Percentiles rank a stretch among this genome's conserved stretches.
These are phyloP conservation scores for Kazachstania sp. DNA, from an alignment of 1,139 yeast genomes.

Conservation along the genomic window DNA sequence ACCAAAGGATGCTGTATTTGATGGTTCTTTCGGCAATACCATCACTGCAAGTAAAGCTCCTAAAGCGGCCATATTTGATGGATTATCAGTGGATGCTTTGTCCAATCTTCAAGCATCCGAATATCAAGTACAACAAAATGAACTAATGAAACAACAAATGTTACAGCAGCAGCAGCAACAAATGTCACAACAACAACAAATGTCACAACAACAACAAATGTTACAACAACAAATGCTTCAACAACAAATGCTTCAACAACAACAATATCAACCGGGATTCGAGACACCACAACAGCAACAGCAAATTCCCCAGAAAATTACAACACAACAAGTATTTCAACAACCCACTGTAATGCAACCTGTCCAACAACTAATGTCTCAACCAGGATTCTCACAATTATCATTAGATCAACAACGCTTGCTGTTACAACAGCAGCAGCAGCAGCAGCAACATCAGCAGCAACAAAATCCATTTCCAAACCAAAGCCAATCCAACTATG, in stretches of 20 bases:
- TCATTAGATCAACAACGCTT: background rate
- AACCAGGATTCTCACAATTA: background rate
- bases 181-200: conserved; percentile 12
- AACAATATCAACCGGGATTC: background rate
- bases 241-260: conserved; percentile 4
- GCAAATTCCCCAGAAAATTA: background rate
- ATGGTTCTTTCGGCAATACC: conserved; percentile 9
- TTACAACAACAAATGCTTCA: conserved; percentile 8
- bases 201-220: conserved; percentile 12
- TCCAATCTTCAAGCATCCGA: conserved; percentile 7
- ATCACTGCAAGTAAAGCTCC: conserved; percentile 4
- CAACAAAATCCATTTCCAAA: conserved; percentile 1
- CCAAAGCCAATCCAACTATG: background rate
- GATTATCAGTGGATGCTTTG: conserved; percentile 6
- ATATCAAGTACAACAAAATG: conserved; percentile 11
- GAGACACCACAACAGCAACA: background rate
- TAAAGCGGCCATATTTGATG: conserved; percentile 20
- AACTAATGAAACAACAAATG: conserved; percentile 5
- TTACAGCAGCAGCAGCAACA: conserved; percentile 11
- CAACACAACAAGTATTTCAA: background rate
- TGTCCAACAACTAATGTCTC: background rate
- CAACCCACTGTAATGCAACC: background rate
- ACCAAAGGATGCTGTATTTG: conserved; percentile 19
- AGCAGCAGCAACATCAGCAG: conserved; percentile 1
- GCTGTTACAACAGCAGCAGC: conserved; percentile 2